Conservation (phyloP, 805 yeast genomes). For the Priceomyces melissophilus region DNA sequence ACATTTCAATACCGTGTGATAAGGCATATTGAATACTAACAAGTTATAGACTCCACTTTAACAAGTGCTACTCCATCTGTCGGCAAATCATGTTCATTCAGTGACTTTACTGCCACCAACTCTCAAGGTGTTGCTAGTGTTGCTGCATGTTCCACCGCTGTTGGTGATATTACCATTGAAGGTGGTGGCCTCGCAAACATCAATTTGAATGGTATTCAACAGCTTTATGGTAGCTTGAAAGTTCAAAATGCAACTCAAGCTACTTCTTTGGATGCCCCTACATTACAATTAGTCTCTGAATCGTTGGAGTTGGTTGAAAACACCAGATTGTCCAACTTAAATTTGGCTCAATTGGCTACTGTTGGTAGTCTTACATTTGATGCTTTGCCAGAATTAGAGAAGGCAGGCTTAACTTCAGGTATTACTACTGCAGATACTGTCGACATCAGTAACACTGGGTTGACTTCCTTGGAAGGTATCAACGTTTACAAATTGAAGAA, state of each 20-base stretch:
- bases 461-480: conserved; percentile 67
- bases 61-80: conserved; percentile 55
- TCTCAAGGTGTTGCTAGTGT: conserved; percentile 75
- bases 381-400: conserved; percentile 80
- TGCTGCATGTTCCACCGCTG: conserved; percentile 71
- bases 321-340: conserved; percentile 63
- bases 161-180: conserved; percentile 71
- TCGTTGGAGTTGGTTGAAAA: conserved; percentile 57
- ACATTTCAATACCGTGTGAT: not conserved
- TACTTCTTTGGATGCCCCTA: conserved; percentile 70
- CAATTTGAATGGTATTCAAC: conserved; percentile 69
- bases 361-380: conserved; percentile 79
- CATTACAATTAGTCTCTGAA: conserved; percentile 71
- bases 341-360: conserved; percentile 73
- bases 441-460: conserved; percentile 68
- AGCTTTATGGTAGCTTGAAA: conserved; percentile 71
- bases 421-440: conserved; percentile 72
- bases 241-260: conserved; percentile 65
- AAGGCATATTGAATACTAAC: conserved; percentile 5
- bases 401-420: conserved; percentile 64
- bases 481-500: conserved; percentile 42
- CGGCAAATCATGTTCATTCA: conserved; percentile 61
- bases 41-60: conserved; percentile 38
- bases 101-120: conserved; percentile 66
- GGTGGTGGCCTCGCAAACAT: conserved; percentile 60